phyloP scores from a whole-genome alignment of 2,329 filamentous ascomycete genomes.

The Colletotrichum graminicola region DNA sequence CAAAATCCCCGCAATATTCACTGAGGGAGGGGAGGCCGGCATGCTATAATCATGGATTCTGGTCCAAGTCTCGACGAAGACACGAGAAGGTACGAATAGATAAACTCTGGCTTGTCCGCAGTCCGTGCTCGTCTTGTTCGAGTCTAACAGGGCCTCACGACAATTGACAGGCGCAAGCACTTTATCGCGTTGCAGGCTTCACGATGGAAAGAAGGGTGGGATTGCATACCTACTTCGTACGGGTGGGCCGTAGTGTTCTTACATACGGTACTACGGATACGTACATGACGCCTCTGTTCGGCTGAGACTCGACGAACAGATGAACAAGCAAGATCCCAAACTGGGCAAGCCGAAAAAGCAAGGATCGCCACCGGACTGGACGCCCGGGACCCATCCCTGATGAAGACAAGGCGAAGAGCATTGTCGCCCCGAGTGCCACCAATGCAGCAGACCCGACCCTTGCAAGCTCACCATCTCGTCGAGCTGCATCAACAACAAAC shows the following conservation, averaged over 20 bases:
- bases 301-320: constrained; percentile 4
- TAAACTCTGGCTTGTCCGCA: constrained; percentile 38
- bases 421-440: constrained; percentile 30
- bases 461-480: constrained; percentile 5
- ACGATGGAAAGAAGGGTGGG: constrained; percentile 1
- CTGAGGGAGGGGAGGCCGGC: constrained; percentile 17
- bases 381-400: constrained; percentile 13
- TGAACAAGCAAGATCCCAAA: constrained; percentile 39
- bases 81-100: constrained; percentile 16
- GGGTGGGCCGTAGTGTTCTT: background rate
- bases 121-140: constrained; percentile 39
- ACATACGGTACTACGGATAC: background rate
- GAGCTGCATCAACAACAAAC: constrained; percentile 19
- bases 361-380: constrained; percentile 25
- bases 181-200: constrained; percentile 27
- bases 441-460: constrained; percentile 19
- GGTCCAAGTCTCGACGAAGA: constrained; percentile 12
- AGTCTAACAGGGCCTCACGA: constrained; percentile 19
- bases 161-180: constrained; percentile 36
- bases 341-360: constrained; percentile 15
- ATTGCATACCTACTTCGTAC: background rate
- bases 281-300: constrained; percentile 10
- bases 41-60: constrained; percentile 14
- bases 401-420: constrained; percentile 36
- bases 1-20: constrained; percentile 20